Evolutionary conservation across 306 rosid genomes (phyloP).

Genomic region (Quercus wislizeni): DNA sequence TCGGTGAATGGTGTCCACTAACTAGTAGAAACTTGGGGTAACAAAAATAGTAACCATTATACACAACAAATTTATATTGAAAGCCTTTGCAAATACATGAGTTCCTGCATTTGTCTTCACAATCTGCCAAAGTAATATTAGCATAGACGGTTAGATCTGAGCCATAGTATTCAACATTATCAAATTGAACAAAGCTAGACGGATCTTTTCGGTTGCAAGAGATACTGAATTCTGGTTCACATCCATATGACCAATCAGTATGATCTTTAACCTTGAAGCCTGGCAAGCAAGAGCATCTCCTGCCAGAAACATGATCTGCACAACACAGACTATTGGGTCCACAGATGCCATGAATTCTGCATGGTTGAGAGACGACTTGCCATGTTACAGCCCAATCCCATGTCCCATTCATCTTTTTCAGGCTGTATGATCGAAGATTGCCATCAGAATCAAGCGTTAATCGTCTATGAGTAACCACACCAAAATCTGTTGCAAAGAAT

Average conservation of each 20-base stretch:
- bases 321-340: constrained; percentile 45
- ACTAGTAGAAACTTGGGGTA: constrained; percentile 25
- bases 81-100: constrained; percentile 27
- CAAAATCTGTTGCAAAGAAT: constrained; percentile 9
- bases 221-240: constrained; percentile 15
- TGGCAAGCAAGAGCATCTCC: constrained; percentile 21
- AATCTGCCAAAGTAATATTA: not conserved
- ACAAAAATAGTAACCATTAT: not conserved
- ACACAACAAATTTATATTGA: not conserved
- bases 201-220: not conserved
- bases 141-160: constrained; percentile 3
- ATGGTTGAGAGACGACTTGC: constrained; percentile 35
- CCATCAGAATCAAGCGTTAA: constrained; percentile 38
- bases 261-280: constrained; percentile 10
- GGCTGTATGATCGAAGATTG: constrained; percentile 37
- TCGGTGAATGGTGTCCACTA: constrained; percentile 23
- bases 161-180: constrained; percentile 20
- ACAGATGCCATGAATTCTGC: constrained; percentile 53
- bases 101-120: constrained; percentile 9
- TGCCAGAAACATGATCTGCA: constrained; percentile 11
- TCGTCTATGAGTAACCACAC: not conserved
- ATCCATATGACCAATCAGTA: constrained; percentile 23
- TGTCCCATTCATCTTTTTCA: not conserved
- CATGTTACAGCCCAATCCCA: constrained; percentile 42
- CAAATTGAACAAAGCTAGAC: constrained; percentile 12